These are phyloP conservation scores for Brasenia schreberi DNA, from an alignment of 164 flowering plant species.

Conservation along the genomic window DNA sequence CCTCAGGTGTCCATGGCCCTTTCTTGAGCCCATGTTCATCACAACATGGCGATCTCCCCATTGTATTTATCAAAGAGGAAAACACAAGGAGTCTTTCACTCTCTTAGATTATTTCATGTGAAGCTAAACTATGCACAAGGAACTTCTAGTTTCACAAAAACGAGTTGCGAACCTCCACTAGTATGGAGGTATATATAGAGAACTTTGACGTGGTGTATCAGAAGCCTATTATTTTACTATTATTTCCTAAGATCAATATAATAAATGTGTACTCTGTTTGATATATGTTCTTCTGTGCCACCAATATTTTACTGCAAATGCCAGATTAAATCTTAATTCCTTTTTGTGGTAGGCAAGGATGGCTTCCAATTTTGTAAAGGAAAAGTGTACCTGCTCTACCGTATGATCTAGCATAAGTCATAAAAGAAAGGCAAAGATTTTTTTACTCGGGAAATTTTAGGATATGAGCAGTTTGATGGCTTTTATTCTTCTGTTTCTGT, in stretches of 20 bases:
- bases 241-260: not conserved
- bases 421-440: not conserved
- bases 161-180: not conserved
- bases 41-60: conserved; percentile 41
- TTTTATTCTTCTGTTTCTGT: not conserved
- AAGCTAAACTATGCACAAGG: not conserved
- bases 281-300: not conserved
- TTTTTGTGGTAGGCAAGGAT: not conserved
- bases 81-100: not conserved
- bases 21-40: conserved; percentile 27
- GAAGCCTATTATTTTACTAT: not conserved
- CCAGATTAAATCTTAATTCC: not conserved
- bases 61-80: conserved; percentile 6
- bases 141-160: not conserved
- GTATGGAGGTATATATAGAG: not conserved
- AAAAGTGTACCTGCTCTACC: not conserved
- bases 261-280: too few species aligned
- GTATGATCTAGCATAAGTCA: not conserved
- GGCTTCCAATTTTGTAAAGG: not conserved
- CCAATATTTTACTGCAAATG: too few species aligned
- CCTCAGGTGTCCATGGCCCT: conserved; percentile 60
- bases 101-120: not conserved
- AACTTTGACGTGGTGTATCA: not conserved
- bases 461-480: not conserved
- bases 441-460: not conserved